These are phyloP conservation scores for Russula vinacea DNA, from an alignment of 768 basidiomycete species.

Conservation along the genomic window DNA sequence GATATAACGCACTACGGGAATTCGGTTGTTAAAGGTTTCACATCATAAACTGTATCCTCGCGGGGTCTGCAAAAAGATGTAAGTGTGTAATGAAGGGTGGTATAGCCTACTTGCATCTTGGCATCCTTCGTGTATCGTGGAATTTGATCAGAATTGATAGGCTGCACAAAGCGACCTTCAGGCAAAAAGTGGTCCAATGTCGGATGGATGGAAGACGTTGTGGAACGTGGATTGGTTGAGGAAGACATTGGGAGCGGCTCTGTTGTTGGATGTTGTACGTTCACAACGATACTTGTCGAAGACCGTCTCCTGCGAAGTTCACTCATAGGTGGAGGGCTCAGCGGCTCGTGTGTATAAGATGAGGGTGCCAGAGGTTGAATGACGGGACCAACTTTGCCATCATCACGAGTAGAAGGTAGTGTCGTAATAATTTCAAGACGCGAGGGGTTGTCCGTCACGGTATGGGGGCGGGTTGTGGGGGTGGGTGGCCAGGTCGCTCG, in stretches of 20 bases:
- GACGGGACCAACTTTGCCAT: not conserved
- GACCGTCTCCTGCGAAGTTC: slow-evolving; percentile 4
- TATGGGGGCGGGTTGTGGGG: not conserved
- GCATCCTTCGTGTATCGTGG: slow-evolving; percentile 14
- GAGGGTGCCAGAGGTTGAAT: not conserved
- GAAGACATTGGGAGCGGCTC: not conserved
- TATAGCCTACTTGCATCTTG: not conserved
- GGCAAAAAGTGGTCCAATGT: not conserved
- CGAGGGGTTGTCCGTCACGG: not conserved
- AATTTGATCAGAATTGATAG: slow-evolving; percentile 21
- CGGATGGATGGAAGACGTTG: not conserved
- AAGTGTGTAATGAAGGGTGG: not conserved
- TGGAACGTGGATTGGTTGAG: not conserved
- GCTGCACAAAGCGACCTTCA: not conserved
- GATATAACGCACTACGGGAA: slow-evolving; percentile 9
- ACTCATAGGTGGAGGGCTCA: not conserved
- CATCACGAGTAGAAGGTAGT: not conserved
- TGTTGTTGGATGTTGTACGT: slow-evolving; percentile 1
- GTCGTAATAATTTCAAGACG: not conserved
- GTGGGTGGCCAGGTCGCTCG: too few species aligned
- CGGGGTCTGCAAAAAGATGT: slow-evolving; percentile 5
- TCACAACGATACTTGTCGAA: not conserved
- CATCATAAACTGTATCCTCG: not conserved
- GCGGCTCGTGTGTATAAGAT: not conserved
- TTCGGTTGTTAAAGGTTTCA: not conserved